Base-by-base conservation (phyloP, 2,329 filamentous ascomycete genomes). In the Aspergillus felis region DNA sequence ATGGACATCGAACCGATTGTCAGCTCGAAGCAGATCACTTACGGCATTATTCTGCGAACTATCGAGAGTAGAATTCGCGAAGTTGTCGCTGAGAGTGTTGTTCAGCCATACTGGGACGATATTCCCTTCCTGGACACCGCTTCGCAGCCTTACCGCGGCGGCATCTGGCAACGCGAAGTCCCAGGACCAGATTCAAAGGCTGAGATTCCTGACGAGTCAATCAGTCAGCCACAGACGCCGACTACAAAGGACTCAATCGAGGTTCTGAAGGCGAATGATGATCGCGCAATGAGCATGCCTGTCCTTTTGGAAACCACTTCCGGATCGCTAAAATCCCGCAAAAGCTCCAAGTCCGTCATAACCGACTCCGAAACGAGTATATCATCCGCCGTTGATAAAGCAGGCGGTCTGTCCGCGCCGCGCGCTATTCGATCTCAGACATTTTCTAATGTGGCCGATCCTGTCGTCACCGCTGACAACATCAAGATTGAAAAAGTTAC, bases 51-150 rank as follows among this genome's bases (percentile, higher is more conserved):
- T 55, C 82, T 97, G 12, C 86, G 92, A 51, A 91, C 95, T 60
- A 97, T 99, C 58, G 94, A 99, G 74, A 96, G 90, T 68, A 84
- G 92, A 51, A 97, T 99, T 71, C 90, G 95, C 68, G 92, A 97
- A 74, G 92, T 97, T 8, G 83, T 99, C 59, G 90, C 89, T 9
- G 94, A 99, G 76, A 96, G 92, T 1, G 74, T 97, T 22, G 94
- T 99, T 2, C 80, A 88, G 56, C 94, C 94, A 0, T 96, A 96
- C 70, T 99, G 94, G 93, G 94, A 99, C 63, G 94, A 99, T 71
- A 83, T 91, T 25, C 92, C 94, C 0, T 97, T 99, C 73, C 88
- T 91, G 70, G 86, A 89, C 65, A 97, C 92, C 0, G 82, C 87
- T 56, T 80, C 84, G 56, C 91, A 96, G 71, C 77, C 79, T 22